phyloP scores from a whole-genome alignment of 2,329 filamentous ascomycete genomes.

The Pseudogymnoascus sp. region DNA sequence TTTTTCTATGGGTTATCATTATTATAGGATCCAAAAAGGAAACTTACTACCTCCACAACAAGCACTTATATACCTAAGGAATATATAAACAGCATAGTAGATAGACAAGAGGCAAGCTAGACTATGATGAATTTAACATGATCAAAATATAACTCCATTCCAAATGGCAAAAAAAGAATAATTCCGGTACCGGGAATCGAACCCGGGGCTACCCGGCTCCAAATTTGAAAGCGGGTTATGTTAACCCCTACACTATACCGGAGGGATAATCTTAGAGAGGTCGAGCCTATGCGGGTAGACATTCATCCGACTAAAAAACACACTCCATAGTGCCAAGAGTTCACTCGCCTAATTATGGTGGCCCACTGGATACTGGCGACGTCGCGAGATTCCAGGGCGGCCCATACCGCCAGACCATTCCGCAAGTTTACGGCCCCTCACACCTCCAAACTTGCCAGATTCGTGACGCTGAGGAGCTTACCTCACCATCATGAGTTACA shows the following conservation, averaged over 20 bases:
- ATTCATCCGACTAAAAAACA: neutral
- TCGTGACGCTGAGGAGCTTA: slow-evolving; percentile 29
- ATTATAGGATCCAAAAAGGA: neutral
- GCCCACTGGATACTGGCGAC: slow-evolving; percentile 3
- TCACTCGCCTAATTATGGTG: neutral
- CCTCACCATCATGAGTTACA: slow-evolving; percentile 69
- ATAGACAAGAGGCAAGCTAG: neutral
- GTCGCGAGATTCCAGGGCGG: slow-evolving; percentile 1
- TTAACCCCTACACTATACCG: slow-evolving; percentile 14
- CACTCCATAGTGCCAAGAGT: neutral
- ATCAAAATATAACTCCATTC: neutral
- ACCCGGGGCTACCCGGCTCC: slow-evolving; percentile 12
- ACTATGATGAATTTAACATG: neutral
- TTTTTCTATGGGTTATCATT: neutral
- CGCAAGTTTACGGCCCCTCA: neutral
- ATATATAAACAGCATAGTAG: neutral
- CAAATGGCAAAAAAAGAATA: slow-evolving; percentile 7
- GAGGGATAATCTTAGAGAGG: neutral
- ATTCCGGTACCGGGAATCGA: slow-evolving; percentile 14
- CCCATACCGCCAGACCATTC: neutral
- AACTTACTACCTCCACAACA: neutral
- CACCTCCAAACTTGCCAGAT: slow-evolving; percentile 14
- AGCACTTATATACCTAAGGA: neutral
- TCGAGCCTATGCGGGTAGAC: neutral
- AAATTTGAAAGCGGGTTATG: slow-evolving; percentile 12